phyloP scores from a whole-genome alignment of 176 grass and related monocot species.

The sorghum (Sorghum bicolor) region Sorghum_bicolor_NCBIv3 NC_012874.2:55009001-55009500 shows the following conservation, averaged over 20 bases:
- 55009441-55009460: not conserved
- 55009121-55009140: not conserved
- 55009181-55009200: not conserved
- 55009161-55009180: too few relatives aligned
- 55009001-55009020: too few relatives aligned
- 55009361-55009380: conserved; percentile 18
- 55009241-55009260: not conserved
- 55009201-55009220: not conserved
- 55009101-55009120: too few relatives aligned
- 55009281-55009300: not conserved
- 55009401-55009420: not conserved
- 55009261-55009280: not conserved
- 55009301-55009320: not conserved
- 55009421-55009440: not conserved
- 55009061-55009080: too few relatives aligned
- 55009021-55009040: too few relatives aligned
- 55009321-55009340: not conserved
- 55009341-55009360: not conserved
- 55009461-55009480: not conserved
- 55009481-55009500: not conserved
- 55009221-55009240: not conserved
- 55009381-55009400: conserved; percentile 4
- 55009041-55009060: too few relatives aligned
- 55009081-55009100: too few relatives aligned
- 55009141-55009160: too few relatives aligned